A percentile compares a stretch with the other conserved stretches of the same genome.
These are phyloP conservation scores for Niebla homalea DNA, from an alignment of 495 filamentous ascomycete genomes.

Conservation along the genomic window DNA sequence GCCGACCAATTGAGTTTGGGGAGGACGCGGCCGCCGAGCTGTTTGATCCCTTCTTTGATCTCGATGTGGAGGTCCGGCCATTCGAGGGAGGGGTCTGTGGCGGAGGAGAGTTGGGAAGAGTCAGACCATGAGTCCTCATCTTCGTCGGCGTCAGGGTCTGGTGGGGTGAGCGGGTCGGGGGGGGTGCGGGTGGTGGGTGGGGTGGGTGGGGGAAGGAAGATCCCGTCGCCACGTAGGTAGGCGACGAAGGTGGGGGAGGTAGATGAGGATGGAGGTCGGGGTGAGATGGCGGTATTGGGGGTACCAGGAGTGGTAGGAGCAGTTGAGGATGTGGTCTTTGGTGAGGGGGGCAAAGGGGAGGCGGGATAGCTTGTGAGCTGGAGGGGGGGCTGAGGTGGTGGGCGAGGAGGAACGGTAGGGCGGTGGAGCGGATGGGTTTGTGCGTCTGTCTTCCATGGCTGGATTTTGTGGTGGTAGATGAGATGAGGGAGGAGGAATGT, in stretches of 20 bases:
- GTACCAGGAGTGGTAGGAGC: constrained; percentile 89
- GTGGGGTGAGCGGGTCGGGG: constrained; percentile 11
- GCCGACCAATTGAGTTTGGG: constrained; percentile 97
- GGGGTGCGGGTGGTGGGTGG: neutral
- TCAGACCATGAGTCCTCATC: constrained; percentile 28
- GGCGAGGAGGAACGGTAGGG: too few relatives aligned
- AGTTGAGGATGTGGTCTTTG: constrained; percentile 77
- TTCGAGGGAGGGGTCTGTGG: constrained; percentile 42
- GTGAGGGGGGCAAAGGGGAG: constrained; percentile 74
- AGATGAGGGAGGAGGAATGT: constrained; percentile 1
- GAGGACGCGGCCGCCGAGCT: constrained; percentile 66
- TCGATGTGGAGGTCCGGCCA: constrained; percentile 62
- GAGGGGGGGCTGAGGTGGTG: neutral
- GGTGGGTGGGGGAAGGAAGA: constrained; percentile 60
- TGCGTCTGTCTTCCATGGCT: too few relatives aligned
- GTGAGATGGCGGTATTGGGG: constrained; percentile 67
- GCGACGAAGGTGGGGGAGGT: constrained; percentile 63
- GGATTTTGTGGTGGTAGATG: constrained; percentile 3
- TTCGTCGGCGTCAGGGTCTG: constrained; percentile 24
- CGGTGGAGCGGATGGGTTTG: too few relatives aligned
- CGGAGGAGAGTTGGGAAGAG: constrained; percentile 27
- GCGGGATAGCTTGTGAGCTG: too few relatives aligned
- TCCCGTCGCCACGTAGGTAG: constrained; percentile 88
- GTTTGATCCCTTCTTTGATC: constrained; percentile 61
- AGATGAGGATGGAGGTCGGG: constrained; percentile 74